Percentiles rank a stretch among this genome's conserved stretches.
These are phyloP conservation scores for Tritrichomonas foetus DNA, from an alignment of 208 protist genomes.

Conservation along the genomic window DNA sequence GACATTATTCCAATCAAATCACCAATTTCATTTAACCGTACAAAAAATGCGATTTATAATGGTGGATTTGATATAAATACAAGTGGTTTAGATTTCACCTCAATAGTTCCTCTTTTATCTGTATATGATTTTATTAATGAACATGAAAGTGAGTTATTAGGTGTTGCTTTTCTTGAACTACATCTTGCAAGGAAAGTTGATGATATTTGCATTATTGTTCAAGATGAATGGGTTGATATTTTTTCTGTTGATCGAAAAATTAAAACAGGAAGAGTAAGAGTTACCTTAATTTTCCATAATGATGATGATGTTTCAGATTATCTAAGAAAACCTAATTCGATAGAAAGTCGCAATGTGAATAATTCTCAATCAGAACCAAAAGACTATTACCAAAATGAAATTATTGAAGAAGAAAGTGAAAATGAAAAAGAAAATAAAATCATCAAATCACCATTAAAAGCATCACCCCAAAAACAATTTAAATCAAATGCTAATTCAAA, in stretches of 20 bases:
- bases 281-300: background rate
- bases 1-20: background rate
- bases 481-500: too few species aligned
- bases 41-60: background rate
- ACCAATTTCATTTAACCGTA: background rate
- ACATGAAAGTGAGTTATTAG: background rate
- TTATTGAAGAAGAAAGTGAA: too few species aligned
- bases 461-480: too few species aligned
- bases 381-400: too few species aligned
- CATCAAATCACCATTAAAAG: too few species aligned
- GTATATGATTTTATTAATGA: background rate
- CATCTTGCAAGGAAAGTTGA: background rate
- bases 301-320: background rate
- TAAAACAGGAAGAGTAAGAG: background rate
- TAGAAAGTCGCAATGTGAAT: too few species aligned
- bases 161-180: background rate
- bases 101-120: background rate
- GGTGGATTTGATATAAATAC: background rate
- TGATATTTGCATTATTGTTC: background rate
- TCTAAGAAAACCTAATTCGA: too few species aligned
- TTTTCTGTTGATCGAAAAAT: background rate
- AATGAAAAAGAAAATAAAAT: too few species aligned
- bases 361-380: too few species aligned
- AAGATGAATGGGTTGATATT: constrained; percentile 8
- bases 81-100: constrained; percentile 4